Evolutionary conservation across 2,329 filamentous ascomycete genomes (phyloP), one percentile per base, ranked within the genome.

Genomic region (Mycosphaerelloides madeirae): DNA sequence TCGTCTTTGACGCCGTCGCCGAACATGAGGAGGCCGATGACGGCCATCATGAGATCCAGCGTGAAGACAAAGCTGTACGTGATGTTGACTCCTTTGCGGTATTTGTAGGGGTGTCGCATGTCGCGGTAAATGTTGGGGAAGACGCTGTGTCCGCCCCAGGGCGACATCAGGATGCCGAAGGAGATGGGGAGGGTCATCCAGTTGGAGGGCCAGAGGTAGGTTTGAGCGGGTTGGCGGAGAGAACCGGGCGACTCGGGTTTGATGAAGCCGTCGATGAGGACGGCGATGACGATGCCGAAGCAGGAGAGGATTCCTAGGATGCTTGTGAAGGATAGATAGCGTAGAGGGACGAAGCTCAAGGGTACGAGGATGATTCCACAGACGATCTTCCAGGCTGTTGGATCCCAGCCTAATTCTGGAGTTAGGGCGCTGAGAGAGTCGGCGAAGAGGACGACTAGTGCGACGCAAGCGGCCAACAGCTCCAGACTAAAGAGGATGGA

Each of bases 11-110:
- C 87, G n/a, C 72, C 77, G 55, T 95, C 86, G 49, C 91, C 91
- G 65, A 96, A 98, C 91, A 98, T 97, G 53, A 96, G 76, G 46
- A 93, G 78, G 31, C 93, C 91, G 9, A 86, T 79, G 34, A 93
- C 78, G 19, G 88, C 90, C 62, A 95, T 89, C 35, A 81, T 78
- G 19, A 84, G 76, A 64, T 97, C 91, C 11, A 97, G 77, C 15
- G 87, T 62, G 64, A 87, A 84, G 36, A 88, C 94, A 65, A 95
- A 94, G 16, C 80, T 75, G 66, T 95, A 96, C 1, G 90, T 94
- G 48, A 84, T 76, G 60, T 84, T 81, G 43, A 96, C 77, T 31
- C 83, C 87, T 56, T 78, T 76, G 19, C 70, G 71, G 67, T 93
- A 95, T 63, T 90, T 93, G 62, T 87, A 80, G 0, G 89, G 88